Conservation (phyloP, 2,329 filamentous ascomycete species). For the Trichoderma citrinoviride region DNA sequence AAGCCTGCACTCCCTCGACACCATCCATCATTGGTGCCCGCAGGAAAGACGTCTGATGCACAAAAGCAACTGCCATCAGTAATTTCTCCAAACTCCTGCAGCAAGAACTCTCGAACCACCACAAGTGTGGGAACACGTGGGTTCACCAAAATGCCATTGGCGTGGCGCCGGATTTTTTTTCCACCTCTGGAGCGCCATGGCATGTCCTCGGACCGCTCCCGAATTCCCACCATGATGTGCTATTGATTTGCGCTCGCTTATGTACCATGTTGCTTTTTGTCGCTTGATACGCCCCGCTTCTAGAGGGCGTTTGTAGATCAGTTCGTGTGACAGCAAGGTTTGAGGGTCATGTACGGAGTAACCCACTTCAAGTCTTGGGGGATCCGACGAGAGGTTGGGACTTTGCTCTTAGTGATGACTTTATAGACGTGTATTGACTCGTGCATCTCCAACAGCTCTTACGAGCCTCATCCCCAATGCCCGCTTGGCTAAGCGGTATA, state of each 20-base stretch:
- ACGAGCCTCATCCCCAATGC: background rate
- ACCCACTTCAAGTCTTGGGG: no score
- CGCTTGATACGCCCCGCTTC: no score
- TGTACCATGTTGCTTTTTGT: no score
- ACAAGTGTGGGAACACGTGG: background rate
- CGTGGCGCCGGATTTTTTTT: background rate
- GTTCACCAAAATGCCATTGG: background rate
- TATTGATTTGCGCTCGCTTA: background rate
- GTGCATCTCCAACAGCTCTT: background rate
- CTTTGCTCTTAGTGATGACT: background rate
- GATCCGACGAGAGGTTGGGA: no score
- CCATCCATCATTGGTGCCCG: background rate
- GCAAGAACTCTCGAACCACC: background rate
- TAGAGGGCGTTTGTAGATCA: no score
- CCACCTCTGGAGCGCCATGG: background rate
- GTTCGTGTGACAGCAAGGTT: no score
- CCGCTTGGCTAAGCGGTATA: constrained; percentile 24
- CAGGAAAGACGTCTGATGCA: background rate
- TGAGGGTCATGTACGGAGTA: no score
- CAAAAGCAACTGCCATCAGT: background rate
- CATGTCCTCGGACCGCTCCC: background rate
- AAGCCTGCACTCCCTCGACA: background rate
- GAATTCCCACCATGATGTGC: background rate
- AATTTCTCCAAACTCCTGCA: background rate
- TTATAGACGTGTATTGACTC: background rate